Evolutionary conservation across 2,329 filamentous ascomycete genomes (phyloP), one percentile per base, ranked within the genome.

Genomic region (Trichoderma afroharzianum): DNA sequence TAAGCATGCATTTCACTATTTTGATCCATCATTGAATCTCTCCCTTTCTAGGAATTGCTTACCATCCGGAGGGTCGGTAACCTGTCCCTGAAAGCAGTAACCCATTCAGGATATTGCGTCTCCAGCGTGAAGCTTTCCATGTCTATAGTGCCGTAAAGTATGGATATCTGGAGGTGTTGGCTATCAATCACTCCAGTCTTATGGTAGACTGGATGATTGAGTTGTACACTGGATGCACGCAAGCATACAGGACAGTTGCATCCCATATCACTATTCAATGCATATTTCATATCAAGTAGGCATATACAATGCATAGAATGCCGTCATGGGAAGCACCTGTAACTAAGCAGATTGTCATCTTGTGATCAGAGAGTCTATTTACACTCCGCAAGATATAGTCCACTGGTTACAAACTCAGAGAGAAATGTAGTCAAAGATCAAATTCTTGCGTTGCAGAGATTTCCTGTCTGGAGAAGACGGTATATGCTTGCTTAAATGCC

Each of bases 401-500:
- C 2, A 14, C n/a, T 33, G 7, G 62, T 30, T 18, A 39, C 24
- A 6, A 53, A 5, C 11, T n/a, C 15, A 18, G 11, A 32, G 12
- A 24, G 11, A 9, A 9, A n/a, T 33, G 9, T 14, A 3, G 11
- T 26, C 21, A 11, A 53, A 28, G 14, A 21, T 62, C 21, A 28
- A 50, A 32, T 53, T 21, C 30, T n/a, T 61, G 28, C n/a, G 28
- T 39, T 69, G 57, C 30, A 36, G 15, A 28, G 53, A 32, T 53
- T 26, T 36, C 57, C 28, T 62, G 39, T 62, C 66, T 21, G 21
- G 6, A 28, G 50, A 28, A 53, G 66, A 62, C 55, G 57, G 66
- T 50, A 62, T 62, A 69, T 47, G n/a, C 28, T 28, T 61, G 66
- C 66, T 33, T 53, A 69, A 53, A 53, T 61, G 47, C 21, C 30